These are phyloP conservation scores for Kappamyces sp. DNA, from an alignment of 192 early-diverging fungal genomes.

Conservation along the genomic window DNA sequence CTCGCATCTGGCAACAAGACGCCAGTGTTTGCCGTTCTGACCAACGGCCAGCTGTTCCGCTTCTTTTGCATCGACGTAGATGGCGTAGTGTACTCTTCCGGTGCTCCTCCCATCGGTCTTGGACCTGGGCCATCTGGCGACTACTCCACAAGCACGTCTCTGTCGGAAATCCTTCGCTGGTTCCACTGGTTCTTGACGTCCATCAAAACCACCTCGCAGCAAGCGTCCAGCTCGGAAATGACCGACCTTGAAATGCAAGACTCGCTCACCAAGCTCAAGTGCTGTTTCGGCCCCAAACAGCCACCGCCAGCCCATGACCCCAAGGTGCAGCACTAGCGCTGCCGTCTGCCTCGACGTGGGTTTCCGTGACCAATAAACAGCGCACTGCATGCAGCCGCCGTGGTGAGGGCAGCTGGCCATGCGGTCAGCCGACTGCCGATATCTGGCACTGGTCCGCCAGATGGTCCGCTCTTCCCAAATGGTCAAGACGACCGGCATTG, in stretches of 20 bases:
- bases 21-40: conserved; percentile 20
- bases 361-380: too few relatives aligned
- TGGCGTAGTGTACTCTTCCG: conserved; percentile 22
- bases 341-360: too few relatives aligned
- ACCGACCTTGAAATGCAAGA: conserved; percentile 1
- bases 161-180: conserved; percentile 17
- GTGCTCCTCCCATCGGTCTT: conserved; percentile 2
- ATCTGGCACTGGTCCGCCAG: too few relatives aligned
- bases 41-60: conserved; percentile 18
- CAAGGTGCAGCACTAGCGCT: too few relatives aligned
- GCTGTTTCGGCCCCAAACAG: conserved; percentile 11
- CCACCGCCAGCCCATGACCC: too few relatives aligned
- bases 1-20: conserved; percentile 17
- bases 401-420: too few relatives aligned
- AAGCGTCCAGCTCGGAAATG: conserved; percentile 14
- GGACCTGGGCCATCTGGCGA: conserved; percentile 7
- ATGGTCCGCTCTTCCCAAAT: too few relatives aligned
- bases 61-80: conserved; percentile 20
- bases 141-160: conserved; percentile 18
- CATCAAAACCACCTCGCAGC: conserved; percentile 13
- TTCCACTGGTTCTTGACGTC: conserved; percentile 13
- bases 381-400: too few relatives aligned
- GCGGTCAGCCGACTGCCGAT: too few relatives aligned
- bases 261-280: conserved; percentile 10
- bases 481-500: too few relatives aligned